These are phyloP conservation scores for Ophiostoma sp. DNA, from an alignment of 2,329 filamentous ascomycete genomes.

Conservation along the genomic window DNA sequence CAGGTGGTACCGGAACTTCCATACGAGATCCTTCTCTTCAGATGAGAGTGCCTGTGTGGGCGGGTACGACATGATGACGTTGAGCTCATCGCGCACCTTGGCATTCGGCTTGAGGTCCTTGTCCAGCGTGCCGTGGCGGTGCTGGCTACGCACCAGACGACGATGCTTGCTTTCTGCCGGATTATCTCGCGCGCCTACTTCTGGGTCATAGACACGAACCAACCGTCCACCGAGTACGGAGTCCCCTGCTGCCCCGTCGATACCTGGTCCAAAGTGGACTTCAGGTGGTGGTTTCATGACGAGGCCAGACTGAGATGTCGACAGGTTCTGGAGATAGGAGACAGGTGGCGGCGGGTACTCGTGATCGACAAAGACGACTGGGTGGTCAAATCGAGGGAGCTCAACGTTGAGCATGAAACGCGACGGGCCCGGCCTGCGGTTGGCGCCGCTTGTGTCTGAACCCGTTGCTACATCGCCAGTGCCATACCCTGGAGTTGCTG, in stretches of 20 bases:
- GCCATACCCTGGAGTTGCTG: slow-evolving; percentile 44
- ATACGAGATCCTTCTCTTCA: slow-evolving; percentile 92
- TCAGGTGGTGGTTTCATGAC: slow-evolving; percentile 76
- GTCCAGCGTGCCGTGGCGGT: slow-evolving; percentile 86
- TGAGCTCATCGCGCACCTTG: slow-evolving; percentile 89
- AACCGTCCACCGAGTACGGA: slow-evolving; percentile 53
- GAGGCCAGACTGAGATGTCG: slow-evolving; percentile 60
- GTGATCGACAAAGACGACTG: slow-evolving; percentile 88
- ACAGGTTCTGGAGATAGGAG: slow-evolving; percentile 63
- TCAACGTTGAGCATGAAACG: slow-evolving; percentile 84
- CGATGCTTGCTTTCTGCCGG: slow-evolving; percentile 94
- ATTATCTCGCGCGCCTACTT: slow-evolving; percentile 83
- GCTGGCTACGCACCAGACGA: slow-evolving; percentile 80
- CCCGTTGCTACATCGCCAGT: slow-evolving; percentile 29
- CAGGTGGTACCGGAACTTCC: slow-evolving; percentile 95
- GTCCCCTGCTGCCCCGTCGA: slow-evolving; percentile 43
- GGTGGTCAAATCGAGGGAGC: slow-evolving; percentile 90
- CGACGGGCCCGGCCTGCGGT: slow-evolving; percentile 40
- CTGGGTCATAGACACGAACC: slow-evolving; percentile 86
- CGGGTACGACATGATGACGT: slow-evolving; percentile 83
- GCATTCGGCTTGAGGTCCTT: slow-evolving; percentile 94
- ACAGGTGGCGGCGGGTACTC: slow-evolving; percentile 84
- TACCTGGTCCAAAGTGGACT: slow-evolving; percentile 84
- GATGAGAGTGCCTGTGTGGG: slow-evolving; percentile 82
- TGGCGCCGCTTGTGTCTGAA: slow-evolving; percentile 33